Conservation (phyloP, 2,329 filamentous ascomycete species). For the Claviceps humidiphila region DNA sequence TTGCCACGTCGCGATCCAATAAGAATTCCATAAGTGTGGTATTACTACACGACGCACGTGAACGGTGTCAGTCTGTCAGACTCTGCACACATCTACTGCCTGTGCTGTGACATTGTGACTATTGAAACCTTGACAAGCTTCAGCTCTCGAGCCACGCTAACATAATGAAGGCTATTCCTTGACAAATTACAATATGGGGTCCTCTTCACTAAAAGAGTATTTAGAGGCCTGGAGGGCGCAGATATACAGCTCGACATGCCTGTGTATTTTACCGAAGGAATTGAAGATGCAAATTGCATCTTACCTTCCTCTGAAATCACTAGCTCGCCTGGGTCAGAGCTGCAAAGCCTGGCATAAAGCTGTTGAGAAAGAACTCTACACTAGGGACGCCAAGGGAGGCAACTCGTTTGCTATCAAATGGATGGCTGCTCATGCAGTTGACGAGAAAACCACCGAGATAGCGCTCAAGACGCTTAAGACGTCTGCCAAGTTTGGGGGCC, state of each 20-base stretch:
- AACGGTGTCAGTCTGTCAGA: no score
- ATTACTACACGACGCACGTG: no score
- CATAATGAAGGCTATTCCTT: no score
- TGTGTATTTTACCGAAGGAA: not conserved
- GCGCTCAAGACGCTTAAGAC: not conserved
- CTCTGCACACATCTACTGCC: no score
- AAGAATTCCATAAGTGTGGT: no score
- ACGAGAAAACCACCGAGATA: not conserved
- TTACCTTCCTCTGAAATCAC: not conserved
- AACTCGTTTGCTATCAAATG: slow-evolving; percentile 2
- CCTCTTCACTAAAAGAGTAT: not conserved
- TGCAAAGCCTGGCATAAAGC: not conserved
- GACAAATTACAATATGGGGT: no score
- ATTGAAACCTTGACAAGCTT: no score
- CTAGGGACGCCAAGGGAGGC: not conserved
- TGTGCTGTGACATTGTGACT: no score
- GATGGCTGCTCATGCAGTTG: not conserved
- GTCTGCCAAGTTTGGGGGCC: not conserved
- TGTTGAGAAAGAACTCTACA: not conserved
- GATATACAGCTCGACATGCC: not conserved
- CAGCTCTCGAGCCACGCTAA: no score
- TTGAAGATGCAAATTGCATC: not conserved
- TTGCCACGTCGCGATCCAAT: no score
- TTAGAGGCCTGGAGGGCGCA: not conserved
- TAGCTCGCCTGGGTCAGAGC: not conserved